phyloP scores from a whole-genome alignment of 202 grass and related monocot species.

The Zoysia matrella region DNA sequence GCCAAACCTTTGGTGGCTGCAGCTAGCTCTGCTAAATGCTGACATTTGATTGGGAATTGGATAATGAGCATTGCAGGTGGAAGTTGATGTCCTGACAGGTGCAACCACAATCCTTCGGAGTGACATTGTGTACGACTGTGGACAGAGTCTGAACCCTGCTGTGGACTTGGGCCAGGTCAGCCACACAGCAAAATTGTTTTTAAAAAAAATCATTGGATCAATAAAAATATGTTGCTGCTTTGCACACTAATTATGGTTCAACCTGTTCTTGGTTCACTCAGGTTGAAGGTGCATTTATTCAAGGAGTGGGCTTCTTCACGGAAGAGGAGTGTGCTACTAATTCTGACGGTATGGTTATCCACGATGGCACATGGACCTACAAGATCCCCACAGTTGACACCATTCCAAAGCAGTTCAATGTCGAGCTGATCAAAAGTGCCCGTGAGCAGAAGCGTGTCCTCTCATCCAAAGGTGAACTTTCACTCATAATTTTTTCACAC shows the following conservation, averaged over 20 bases:
- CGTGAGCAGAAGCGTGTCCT: slow-evolving; percentile 70
- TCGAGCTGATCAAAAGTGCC: too few species aligned
- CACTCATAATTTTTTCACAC: too few species aligned
- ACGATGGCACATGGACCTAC: too few species aligned
- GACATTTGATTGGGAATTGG: slow-evolving; percentile 5
- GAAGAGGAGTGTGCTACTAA: slow-evolving; percentile 74
- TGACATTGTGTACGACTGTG: too few species aligned
- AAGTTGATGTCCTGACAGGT: too few species aligned
- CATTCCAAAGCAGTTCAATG: too few species aligned
- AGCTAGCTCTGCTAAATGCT: neutral
- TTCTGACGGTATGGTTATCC: slow-evolving; percentile 67
- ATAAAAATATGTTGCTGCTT: neutral
- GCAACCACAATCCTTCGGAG: too few species aligned
- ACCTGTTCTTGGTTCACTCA: slow-evolving; percentile 10
- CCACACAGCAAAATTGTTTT: neutral
- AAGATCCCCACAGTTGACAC: too few species aligned
- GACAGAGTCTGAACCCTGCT: too few species aligned
- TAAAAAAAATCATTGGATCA: neutral
- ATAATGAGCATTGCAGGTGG: neutral
- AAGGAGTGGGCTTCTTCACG: slow-evolving; percentile 90
- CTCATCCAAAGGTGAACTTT: slow-evolving; percentile 72
- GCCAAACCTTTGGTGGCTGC: neutral
- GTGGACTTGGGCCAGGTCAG: slow-evolving; percentile 69
- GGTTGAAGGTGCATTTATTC: slow-evolving; percentile 87
- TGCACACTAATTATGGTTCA: neutral